Evolutionary conservation across 1,139 yeast species (phyloP).

Genomic region (Hyphopichia wangnamkhiaoensis): DNA sequence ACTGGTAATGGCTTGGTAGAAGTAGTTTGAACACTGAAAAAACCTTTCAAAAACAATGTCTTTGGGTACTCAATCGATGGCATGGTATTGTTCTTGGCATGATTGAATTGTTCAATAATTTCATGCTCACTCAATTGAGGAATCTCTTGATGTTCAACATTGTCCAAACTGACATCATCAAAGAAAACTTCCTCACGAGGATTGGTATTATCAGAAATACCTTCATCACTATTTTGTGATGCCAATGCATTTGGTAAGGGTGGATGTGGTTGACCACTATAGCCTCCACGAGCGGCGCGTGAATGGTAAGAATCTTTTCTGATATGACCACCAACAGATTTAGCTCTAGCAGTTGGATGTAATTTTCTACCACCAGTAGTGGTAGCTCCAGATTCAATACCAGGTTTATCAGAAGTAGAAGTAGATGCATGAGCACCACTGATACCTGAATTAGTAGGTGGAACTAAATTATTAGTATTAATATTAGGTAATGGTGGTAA

Average conservation of each 20-base stretch:
- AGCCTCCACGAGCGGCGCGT: slow-evolving; percentile 15
- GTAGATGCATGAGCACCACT: background rate
- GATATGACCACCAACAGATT: slow-evolving; percentile 77
- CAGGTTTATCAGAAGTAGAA: background rate
- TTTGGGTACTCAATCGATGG: slow-evolving; percentile 93
- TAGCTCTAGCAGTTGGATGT: slow-evolving; percentile 89
- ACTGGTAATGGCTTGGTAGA: slow-evolving; percentile 90
- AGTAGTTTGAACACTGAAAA: slow-evolving; percentile 93
- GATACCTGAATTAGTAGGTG: slow-evolving; percentile 7
- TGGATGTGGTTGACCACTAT: slow-evolving; percentile 31
- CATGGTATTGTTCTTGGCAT: slow-evolving; percentile 79
- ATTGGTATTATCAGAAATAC: slow-evolving; percentile 21
- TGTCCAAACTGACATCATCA: slow-evolving; percentile 65
- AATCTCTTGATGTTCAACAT: slow-evolving; percentile 31
- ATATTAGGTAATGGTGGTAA: slow-evolving; percentile 52
- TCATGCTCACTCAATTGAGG: slow-evolving; percentile 59
- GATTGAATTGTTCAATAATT: slow-evolving; percentile 65
- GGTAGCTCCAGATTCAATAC: slow-evolving; percentile 2
- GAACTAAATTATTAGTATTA: slow-evolving; percentile 27
- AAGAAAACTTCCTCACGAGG: slow-evolving; percentile 54
- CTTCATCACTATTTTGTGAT: slow-evolving; percentile 46
- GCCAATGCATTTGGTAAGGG: slow-evolving; percentile 52
- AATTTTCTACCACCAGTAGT: slow-evolving; percentile 22
- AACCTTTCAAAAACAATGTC: slow-evolving; percentile 89
- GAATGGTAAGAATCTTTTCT: slow-evolving; percentile 56